A percentile compares a stretch with the other conserved stretches of the same genome.
Evolutionary conservation across 257 asterid species (phyloP).

Genomic region (Solanum arcanum): DNA sequence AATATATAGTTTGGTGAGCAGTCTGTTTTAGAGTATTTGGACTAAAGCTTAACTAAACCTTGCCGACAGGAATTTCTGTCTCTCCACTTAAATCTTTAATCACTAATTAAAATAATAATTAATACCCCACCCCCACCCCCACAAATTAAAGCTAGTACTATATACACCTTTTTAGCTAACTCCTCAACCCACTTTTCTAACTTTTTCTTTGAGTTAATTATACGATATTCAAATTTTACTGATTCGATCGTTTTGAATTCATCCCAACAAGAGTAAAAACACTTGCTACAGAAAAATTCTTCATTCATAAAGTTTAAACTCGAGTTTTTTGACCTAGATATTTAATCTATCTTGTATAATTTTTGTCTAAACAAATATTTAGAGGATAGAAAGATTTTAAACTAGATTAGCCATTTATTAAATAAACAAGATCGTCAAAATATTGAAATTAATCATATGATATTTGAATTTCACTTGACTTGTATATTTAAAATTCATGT

Average conservation of each 20-base stretch:
- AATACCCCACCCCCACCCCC: neutral
- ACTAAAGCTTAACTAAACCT: slow-evolving; percentile 21
- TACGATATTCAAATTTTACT: neutral
- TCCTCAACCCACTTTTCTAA: neutral
- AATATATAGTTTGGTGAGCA: slow-evolving; percentile 39
- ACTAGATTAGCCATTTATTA: neutral
- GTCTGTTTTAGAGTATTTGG: slow-evolving; percentile 34
- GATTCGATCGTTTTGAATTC: neutral
- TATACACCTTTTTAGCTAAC: neutral
- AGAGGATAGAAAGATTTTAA: neutral
- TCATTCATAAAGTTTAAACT: neutral
- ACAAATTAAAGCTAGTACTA: neutral
- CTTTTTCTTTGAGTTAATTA: neutral
- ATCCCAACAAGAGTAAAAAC: neutral
- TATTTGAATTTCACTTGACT: too few species aligned
- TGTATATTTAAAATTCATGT: too few species aligned
- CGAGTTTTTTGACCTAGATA: neutral
- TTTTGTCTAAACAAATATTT: neutral
- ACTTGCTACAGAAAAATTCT: neutral
- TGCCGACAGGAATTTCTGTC: slow-evolving; percentile 87
- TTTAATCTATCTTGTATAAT: neutral
- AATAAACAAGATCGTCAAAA: neutral
- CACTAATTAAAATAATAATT: neutral
- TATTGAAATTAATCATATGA: neutral
- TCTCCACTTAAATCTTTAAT: slow-evolving; percentile 26